Evolutionary conservation across 1,139 yeast genomes (phyloP).

Genomic region (Protomyces lactucae-debilis): DNA sequence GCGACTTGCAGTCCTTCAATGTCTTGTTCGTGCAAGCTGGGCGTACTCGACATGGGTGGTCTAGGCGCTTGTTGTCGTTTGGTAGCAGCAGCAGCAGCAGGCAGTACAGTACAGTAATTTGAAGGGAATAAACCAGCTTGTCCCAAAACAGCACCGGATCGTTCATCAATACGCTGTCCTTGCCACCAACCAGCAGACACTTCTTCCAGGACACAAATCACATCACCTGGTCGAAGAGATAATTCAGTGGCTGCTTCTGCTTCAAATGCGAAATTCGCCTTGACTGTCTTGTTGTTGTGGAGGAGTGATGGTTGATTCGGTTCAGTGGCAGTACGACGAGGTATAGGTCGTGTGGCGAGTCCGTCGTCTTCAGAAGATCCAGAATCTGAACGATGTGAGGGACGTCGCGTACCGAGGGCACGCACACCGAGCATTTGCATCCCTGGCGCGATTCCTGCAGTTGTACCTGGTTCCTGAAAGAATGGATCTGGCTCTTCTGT

Average conservation of each 20-base stretch:
- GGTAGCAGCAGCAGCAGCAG: background rate
- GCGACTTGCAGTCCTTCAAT: background rate
- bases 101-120: slow-evolving; percentile 29
- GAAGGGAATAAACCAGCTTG: slow-evolving; percentile 31
- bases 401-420: background rate
- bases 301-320: slow-evolving; percentile 14
- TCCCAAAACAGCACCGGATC: background rate
- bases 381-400: background rate
- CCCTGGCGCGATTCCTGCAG: background rate
- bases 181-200: slow-evolving; percentile 35
- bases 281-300: slow-evolving; percentile 28
- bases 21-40: background rate
- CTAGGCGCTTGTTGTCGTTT: background rate
- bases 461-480: background rate
- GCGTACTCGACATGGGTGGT: background rate
- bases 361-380: background rate
- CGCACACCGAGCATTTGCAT: background rate
- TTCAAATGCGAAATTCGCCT: slow-evolving; percentile 31
- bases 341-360: background rate
- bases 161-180: slow-evolving; percentile 30
- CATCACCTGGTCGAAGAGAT: slow-evolving; percentile 32
- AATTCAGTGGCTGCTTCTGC: slow-evolving; percentile 33
- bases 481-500: background rate
- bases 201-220: slow-evolving; percentile 31
- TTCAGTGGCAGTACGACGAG: background rate